These are phyloP conservation scores for Phytophthora multivora DNA, from an alignment of 352 stramenopile species.

Conservation along the genomic window DNA sequence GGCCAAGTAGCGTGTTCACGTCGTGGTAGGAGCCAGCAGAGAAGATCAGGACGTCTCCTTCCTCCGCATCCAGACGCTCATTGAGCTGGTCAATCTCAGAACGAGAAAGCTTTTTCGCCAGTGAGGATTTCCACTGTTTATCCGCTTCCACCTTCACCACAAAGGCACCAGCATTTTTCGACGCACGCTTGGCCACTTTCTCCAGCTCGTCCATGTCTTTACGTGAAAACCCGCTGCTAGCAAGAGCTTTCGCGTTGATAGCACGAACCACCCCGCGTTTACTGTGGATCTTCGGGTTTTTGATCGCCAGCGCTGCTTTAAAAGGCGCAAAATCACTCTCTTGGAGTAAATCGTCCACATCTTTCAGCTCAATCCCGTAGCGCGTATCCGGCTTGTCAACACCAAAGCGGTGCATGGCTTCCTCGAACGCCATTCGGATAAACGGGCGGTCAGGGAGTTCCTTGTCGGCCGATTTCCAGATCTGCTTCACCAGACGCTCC, in stretches of 20 bases:
- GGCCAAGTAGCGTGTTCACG: slow-evolving; percentile 64
- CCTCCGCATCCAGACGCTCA: slow-evolving; percentile 50
- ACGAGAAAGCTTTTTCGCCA: slow-evolving; percentile 61
- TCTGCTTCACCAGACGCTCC: slow-evolving; percentile 73
- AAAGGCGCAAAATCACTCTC: slow-evolving; percentile 52
- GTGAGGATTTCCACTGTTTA: slow-evolving; percentile 75
- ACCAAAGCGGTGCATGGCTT: slow-evolving; percentile 82
- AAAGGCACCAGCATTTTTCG: slow-evolving; percentile 38
- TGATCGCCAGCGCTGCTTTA: slow-evolving; percentile 35
- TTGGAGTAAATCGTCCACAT: slow-evolving; percentile 53
- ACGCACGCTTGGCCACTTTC: slow-evolving; percentile 53
- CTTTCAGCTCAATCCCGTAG: slow-evolving; percentile 71
- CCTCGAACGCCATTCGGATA: slow-evolving; percentile 68
- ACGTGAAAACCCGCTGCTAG: slow-evolving; percentile 58
- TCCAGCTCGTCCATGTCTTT: slow-evolving; percentile 77
- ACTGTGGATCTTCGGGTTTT: slow-evolving; percentile 22
- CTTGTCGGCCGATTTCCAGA: slow-evolving; percentile 62
- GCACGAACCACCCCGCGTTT: slow-evolving; percentile 55
- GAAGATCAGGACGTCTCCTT: slow-evolving; percentile 77
- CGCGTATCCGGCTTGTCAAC: slow-evolving; percentile 89
- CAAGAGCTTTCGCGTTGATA: slow-evolving; percentile 76
- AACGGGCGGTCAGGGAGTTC: slow-evolving; percentile 50
- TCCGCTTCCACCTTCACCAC: slow-evolving; percentile 65
- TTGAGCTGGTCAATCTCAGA: slow-evolving; percentile 58
- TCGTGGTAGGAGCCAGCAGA: slow-evolving; percentile 58